Evolutionary conservation across 192 early-diverging fungal genomes (phyloP).

Genomic region (Entomortierella beljakovae): DNA sequence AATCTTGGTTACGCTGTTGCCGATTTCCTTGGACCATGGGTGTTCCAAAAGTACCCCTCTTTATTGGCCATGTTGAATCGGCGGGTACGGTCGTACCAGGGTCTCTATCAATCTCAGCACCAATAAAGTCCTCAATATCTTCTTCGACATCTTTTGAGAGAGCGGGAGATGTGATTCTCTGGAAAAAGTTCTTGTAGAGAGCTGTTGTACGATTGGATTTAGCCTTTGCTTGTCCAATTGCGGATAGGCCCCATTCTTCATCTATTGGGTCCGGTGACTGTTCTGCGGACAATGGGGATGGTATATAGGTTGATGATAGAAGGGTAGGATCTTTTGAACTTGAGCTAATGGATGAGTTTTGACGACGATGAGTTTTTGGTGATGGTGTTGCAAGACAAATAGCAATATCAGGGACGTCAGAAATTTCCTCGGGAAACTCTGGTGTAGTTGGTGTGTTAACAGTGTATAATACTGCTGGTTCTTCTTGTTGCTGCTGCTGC

Average conservation of each 20-base stretch:
- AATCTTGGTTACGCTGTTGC: not conserved
- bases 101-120: conserved; percentile 7
- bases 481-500: no score
- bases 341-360: conserved; percentile 1
- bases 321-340: not conserved
- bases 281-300: not conserved
- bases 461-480: no score
- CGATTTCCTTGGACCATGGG: not conserved
- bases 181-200: conserved; percentile 10
- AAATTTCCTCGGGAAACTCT: not conserved
- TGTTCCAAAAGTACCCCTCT: conserved; percentile 28
- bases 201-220: conserved; percentile 7
- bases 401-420: conserved; percentile 30
- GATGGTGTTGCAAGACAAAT: conserved; percentile 28
- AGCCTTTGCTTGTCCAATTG: not conserved
- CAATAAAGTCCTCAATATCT: conserved; percentile 15
- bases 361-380: conserved; percentile 18
- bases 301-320: not conserved
- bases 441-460: not conserved
- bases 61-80: conserved; percentile 2
- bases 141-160: not conserved
- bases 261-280: not conserved
- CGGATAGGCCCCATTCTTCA: not conserved
- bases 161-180: not conserved
- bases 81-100: not conserved